phyloP scores from a whole-genome alignment of 768 basidiomycete genomes.

The Ramaria rubella region DNA sequence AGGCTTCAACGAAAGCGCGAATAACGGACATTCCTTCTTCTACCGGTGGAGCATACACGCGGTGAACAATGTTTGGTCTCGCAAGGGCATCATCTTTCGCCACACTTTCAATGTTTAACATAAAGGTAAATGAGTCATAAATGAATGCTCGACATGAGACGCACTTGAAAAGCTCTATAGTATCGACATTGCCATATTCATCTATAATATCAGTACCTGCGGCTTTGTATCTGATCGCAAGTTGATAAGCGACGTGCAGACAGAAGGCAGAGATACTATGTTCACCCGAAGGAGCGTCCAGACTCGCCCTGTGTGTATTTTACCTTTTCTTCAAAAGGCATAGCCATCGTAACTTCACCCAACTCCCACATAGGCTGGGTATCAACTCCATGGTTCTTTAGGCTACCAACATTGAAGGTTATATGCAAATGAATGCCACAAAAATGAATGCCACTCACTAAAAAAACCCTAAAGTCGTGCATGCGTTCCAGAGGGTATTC shows the following conservation, averaged over 20 bases:
- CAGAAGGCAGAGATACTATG: slow-evolving; percentile 16
- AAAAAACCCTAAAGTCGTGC: slow-evolving; percentile 62
- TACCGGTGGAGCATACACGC: slow-evolving; percentile 51
- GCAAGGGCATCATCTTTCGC: slow-evolving; percentile 63
- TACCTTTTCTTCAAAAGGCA: slow-evolving; percentile 38
- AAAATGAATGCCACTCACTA: slow-evolving; percentile 44
- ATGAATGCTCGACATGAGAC: not conserved
- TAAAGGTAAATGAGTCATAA: not conserved
- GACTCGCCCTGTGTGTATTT: slow-evolving; percentile 37
- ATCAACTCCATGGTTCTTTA: slow-evolving; percentile 39
- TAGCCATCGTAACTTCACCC: slow-evolving; percentile 34
- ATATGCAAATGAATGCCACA: not conserved
- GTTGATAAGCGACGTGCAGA: not conserved
- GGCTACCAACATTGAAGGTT: slow-evolving; percentile 35
- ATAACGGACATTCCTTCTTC: slow-evolving; percentile 55
- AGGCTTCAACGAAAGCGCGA: slow-evolving; percentile 41
- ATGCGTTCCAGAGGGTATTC: slow-evolving; percentile 49
- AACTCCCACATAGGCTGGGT: slow-evolving; percentile 36
- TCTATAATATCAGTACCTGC: slow-evolving; percentile 26
- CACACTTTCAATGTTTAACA: slow-evolving; percentile 29
- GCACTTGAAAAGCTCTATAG: slow-evolving; percentile 26
- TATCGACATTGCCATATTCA: slow-evolving; percentile 26
- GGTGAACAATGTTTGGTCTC: slow-evolving; percentile 46
- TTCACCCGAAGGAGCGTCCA: slow-evolving; percentile 35
- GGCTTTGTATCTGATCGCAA: slow-evolving; percentile 21